These are phyloP conservation scores for Mallotus nudiflorus DNA, from an alignment of 345 rosid species.

Conservation along the genomic window DNA sequence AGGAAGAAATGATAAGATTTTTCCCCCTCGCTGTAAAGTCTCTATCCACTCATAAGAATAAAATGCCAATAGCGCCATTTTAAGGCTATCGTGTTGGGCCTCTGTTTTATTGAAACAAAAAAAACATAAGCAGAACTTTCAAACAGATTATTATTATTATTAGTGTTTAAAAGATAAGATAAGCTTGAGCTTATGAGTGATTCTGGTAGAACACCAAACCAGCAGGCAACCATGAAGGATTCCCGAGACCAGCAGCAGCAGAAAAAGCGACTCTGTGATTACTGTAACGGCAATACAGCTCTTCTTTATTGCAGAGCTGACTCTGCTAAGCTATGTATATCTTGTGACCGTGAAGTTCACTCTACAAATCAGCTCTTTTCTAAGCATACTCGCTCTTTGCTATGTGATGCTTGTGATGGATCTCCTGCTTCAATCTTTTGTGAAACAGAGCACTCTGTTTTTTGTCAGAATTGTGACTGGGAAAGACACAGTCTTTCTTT, in stretches of 20 bases:
- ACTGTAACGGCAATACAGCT: slow-evolving; percentile 63
- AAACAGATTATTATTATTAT: too few species aligned
- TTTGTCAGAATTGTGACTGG: slow-evolving; percentile 95
- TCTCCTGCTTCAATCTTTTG: slow-evolving; percentile 82
- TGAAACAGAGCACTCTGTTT: slow-evolving; percentile 62
- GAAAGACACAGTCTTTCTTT: slow-evolving; percentile 45
- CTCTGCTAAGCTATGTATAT: slow-evolving; percentile 82
- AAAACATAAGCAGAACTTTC: too few species aligned
- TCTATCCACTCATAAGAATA: not conserved
- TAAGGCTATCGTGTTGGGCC: not conserved
- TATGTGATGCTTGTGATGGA: slow-evolving; percentile 71
- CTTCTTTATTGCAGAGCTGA: slow-evolving; percentile 85
- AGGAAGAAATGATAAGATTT: slow-evolving; percentile 1
- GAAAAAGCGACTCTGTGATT: slow-evolving; percentile 66
- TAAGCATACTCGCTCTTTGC: slow-evolving; percentile 73
- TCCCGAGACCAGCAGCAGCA: not conserved
- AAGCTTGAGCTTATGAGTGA: slow-evolving; percentile 3
- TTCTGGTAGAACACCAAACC: not conserved
- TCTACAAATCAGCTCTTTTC: slow-evolving; percentile 77
- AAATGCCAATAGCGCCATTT: not conserved
- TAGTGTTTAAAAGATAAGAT: too few species aligned
- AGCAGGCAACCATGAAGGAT: slow-evolving; percentile 10
- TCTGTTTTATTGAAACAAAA: not conserved
- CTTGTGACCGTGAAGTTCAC: slow-evolving; percentile 89
- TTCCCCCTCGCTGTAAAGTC: not conserved